These are phyloP conservation scores for Rauvolfia tetraphylla DNA, from an alignment of 257 asterid species.

Conservation along the genomic window DNA sequence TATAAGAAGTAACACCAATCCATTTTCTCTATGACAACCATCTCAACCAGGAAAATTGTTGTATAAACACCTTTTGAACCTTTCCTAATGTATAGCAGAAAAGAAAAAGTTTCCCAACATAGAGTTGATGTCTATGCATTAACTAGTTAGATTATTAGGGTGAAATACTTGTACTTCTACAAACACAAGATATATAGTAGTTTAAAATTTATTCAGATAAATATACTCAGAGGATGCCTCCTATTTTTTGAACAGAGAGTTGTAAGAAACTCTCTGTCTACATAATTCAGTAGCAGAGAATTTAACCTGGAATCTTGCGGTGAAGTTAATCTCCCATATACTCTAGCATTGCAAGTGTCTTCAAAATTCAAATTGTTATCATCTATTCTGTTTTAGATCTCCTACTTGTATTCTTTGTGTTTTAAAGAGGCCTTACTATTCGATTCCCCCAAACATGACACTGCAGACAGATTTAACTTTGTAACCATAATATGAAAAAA, in stretches of 20 bases:
- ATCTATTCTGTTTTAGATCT: background rate
- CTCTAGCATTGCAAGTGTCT: background rate
- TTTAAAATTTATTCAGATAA: too few relatives aligned
- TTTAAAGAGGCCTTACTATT: background rate
- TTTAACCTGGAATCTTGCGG: background rate
- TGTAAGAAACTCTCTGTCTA: background rate
- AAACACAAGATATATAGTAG: too few relatives aligned
- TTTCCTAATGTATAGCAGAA: too few relatives aligned
- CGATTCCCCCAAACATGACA: background rate
- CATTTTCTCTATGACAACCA: too few relatives aligned
- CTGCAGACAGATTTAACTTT: background rate
- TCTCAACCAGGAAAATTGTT: too few relatives aligned
- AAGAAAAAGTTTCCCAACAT: too few relatives aligned
- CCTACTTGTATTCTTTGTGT: background rate
- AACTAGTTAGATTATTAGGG: background rate
- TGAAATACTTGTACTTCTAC: background rate
- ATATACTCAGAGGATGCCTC: background rate
- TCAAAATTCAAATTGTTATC: too few relatives aligned
- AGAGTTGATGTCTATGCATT: too few relatives aligned
- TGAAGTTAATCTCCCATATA: background rate
- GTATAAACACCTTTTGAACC: too few relatives aligned
- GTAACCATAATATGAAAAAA: background rate
- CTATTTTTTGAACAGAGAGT: background rate
- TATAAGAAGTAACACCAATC: background rate
- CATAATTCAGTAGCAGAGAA: background rate